Evolutionary conservation across 1,284 basidiomycete species (phyloP).

Genomic region (Spongiforma sp.): DNA sequence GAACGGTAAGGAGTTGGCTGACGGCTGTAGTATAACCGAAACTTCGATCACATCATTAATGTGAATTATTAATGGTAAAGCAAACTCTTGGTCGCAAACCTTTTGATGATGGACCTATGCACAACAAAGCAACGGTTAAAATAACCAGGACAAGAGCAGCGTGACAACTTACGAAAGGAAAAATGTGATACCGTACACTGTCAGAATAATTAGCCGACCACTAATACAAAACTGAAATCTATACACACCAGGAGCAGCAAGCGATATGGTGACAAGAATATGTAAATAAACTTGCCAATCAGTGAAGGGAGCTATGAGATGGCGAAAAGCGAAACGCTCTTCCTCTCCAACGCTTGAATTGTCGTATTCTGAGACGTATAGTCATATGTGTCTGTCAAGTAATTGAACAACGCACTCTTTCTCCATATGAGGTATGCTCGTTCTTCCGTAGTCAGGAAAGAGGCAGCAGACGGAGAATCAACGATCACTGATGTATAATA

Average conservation of each 20-base stretch:
- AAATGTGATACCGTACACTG: constrained; percentile 62
- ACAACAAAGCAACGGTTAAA: background rate
- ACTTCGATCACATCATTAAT: constrained; percentile 34
- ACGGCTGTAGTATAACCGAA: constrained; percentile 63
- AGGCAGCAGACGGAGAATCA: constrained; percentile 53
- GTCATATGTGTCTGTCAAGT: background rate
- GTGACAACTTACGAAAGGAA: constrained; percentile 61
- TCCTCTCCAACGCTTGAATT: constrained; percentile 71
- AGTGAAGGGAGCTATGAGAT: too few species aligned
- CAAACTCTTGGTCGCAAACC: constrained; percentile 38
- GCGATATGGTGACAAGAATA: constrained; percentile 59
- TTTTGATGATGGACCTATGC: constrained; percentile 64
- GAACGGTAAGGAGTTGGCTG: constrained; percentile 72
- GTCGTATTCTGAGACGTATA: constrained; percentile 47
- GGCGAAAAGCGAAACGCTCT: constrained; percentile 56
- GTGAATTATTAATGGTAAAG: background rate
- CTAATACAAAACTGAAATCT: background rate
- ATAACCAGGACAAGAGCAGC: background rate
- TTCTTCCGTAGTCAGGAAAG: constrained; percentile 54
- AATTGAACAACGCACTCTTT: constrained; percentile 51
- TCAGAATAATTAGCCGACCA: background rate
- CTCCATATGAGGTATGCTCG: constrained; percentile 51
- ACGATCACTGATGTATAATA: constrained; percentile 49
- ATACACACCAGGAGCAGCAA: constrained; percentile 62
- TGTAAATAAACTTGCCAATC: constrained; percentile 53